Evolutionary conservation across 306 rosid species (phyloP).

Genomic region (Senna siamea): DNA sequence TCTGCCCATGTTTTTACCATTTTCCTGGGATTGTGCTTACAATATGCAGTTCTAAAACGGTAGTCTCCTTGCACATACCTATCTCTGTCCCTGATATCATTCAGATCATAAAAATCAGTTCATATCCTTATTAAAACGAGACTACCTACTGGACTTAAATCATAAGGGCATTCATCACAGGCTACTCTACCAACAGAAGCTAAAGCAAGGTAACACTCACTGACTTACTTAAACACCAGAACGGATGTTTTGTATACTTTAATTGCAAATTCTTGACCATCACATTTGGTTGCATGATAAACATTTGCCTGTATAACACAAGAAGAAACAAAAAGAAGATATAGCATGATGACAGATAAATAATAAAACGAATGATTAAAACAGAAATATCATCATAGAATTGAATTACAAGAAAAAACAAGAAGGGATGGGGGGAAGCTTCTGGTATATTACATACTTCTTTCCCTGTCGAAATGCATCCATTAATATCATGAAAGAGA

Average conservation of each 20-base stretch:
- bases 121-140: neutral
- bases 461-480: conserved; percentile 93
- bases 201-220: conserved; percentile 30
- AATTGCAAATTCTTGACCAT: conserved; percentile 83
- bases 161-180: neutral
- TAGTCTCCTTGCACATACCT: conserved; percentile 93
- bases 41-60: conserved; percentile 84
- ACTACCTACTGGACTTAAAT: neutral
- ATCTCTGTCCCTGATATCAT: conserved; percentile 84
- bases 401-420: conserved; percentile 9
- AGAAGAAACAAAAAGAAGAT: conserved; percentile 18
- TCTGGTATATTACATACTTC: conserved; percentile 59
- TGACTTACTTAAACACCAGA: conserved; percentile 81
- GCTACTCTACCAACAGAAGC: neutral
- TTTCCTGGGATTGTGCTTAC: conserved; percentile 91
- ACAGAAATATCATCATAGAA: conserved; percentile 18
- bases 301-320: conserved; percentile 79
- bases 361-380: conserved; percentile 5
- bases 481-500: conserved; percentile 82
- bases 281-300: conserved; percentile 86
- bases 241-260: conserved; percentile 90
- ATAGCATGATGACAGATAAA: conserved; percentile 8
- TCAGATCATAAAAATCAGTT: conserved; percentile 29
- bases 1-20: conserved; percentile 99
- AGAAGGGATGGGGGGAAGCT: neutral